Evolutionary conservation across 1,284 basidiomycete species (phyloP).

Genomic region (Boletus semigastroideus): DNA sequence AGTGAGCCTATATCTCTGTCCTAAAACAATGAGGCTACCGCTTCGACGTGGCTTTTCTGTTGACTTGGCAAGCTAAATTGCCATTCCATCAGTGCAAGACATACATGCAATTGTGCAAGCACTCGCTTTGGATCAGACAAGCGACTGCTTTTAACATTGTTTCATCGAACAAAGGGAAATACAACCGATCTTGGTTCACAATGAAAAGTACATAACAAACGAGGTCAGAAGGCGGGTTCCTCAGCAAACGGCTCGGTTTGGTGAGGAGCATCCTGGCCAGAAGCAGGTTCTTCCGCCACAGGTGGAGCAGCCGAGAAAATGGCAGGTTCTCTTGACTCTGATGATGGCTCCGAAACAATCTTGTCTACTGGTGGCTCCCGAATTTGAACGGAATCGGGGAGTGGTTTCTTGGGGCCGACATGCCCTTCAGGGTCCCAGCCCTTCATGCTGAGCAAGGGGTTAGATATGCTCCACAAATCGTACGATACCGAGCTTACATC

Average conservation of each 20-base stretch:
- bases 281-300: slow-evolving; percentile 51
- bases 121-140: not conserved
- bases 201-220: slow-evolving; percentile 17
- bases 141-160: not conserved
- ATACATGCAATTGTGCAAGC: too few relatives aligned
- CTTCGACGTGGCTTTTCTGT: too few relatives aligned
- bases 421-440: slow-evolving; percentile 91
- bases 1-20: too few relatives aligned
- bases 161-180: slow-evolving; percentile 4
- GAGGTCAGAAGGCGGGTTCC: slow-evolving; percentile 50
- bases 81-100: too few relatives aligned
- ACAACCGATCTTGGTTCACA: slow-evolving; percentile 15
- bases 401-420: slow-evolving; percentile 87
- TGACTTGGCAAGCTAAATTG: too few relatives aligned
- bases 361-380: slow-evolving; percentile 83
- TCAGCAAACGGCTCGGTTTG: slow-evolving; percentile 38
- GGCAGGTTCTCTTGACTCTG: slow-evolving; percentile 73
- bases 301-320: slow-evolving; percentile 49
- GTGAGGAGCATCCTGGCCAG: slow-evolving; percentile 39
- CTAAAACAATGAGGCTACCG: too few relatives aligned
- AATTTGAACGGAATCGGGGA: slow-evolving; percentile 95
- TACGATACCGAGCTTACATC: slow-evolving; percentile 65
- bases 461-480: not conserved
- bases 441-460: slow-evolving; percentile 76
- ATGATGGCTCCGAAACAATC: slow-evolving; percentile 74